phyloP scores from a whole-genome alignment of 495 filamentous ascomycete genomes.

The Xylaria scruposa region DNA sequence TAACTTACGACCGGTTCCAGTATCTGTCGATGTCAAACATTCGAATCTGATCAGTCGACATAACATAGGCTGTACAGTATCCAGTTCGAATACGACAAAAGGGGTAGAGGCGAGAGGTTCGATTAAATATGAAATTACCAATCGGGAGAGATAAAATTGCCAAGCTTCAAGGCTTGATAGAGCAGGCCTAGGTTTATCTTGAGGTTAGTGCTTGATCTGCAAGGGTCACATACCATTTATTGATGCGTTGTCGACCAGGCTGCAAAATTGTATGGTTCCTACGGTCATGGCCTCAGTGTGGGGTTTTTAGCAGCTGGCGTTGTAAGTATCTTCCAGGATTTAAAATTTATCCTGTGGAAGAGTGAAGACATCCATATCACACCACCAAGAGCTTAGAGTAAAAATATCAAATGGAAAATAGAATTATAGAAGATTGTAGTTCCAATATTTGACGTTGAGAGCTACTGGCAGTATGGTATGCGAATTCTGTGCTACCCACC shows the following conservation, averaged over 20 bases:
- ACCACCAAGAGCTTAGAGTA: background rate
- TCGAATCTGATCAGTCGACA: constrained; percentile 11
- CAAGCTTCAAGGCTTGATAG: constrained; percentile 2
- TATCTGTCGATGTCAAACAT: background rate
- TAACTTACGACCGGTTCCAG: background rate
- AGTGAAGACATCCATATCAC: background rate
- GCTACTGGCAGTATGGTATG: background rate
- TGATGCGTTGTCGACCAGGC: constrained; percentile 22
- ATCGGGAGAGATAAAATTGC: constrained; percentile 24
- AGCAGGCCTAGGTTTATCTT: background rate
- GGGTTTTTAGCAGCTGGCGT: background rate
- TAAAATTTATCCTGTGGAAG: background rate
- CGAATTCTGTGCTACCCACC: background rate
- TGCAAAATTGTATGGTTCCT: background rate
- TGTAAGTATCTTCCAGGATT: background rate
- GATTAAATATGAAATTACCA: constrained; percentile 10
- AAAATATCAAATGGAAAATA: background rate
- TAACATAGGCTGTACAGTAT: background rate
- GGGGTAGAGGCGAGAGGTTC: constrained; percentile 21
- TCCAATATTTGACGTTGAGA: background rate
- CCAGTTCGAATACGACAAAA: background rate
- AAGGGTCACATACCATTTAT: constrained; percentile 3
- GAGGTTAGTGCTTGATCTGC: constrained; percentile 21
- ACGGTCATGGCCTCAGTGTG: background rate
- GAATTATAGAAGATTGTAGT: background rate